Evolutionary conservation across 1,139 yeast genomes (phyloP), one percentile per base, ranked within the genome.

Genomic region (Saccharomyces hybrid): DNA sequence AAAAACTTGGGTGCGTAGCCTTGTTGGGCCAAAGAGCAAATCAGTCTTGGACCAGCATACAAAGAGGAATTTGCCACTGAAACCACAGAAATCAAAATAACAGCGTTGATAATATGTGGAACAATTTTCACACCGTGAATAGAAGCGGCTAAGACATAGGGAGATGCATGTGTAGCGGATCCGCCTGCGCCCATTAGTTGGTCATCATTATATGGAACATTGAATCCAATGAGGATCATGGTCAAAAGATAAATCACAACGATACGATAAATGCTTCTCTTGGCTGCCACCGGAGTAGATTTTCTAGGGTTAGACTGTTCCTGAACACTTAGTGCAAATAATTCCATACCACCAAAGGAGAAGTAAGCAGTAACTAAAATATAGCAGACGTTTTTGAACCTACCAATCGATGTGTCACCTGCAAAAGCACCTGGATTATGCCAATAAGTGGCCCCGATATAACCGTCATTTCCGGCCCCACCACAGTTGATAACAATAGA

Each of bases 301-400:
- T 78, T 79, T 66, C 84, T 75, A 57, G 96, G 96, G 71, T 87
- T 85, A 52, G 76, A 76, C 50, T 93, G 83, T 71, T 90, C 96
- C 38, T 95, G 89, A 41, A 95, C 91, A 31, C 95, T 89, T 61
- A 90, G 76, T 53, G 93, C 95, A 56, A 85, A 83, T 63, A 85
- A 74, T 72, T 87, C 95, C 47, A 87, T 82, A 64, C 95, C 95
- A 51, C 89, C 88, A 64, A 86, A 85, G 3, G 96, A 82, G 72
- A 88, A 89, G 23, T 95, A 91, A 47, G 93, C 93, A 41, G 84
- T 79, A 50, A 88, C 87, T 62, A 89, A 85, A 20, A 84, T 88
- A 9, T 86, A 77, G 65, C 90, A 83, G 31, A 88, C 83, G 61
- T 96, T 96, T 67, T 88, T 88, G 74, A 79, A 86, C 59, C 59